Evolutionary conservation across 805 yeast genomes (phyloP), one percentile per base, ranked within the genome.

Genomic region (Brettanomyces naardenensis): DNA sequence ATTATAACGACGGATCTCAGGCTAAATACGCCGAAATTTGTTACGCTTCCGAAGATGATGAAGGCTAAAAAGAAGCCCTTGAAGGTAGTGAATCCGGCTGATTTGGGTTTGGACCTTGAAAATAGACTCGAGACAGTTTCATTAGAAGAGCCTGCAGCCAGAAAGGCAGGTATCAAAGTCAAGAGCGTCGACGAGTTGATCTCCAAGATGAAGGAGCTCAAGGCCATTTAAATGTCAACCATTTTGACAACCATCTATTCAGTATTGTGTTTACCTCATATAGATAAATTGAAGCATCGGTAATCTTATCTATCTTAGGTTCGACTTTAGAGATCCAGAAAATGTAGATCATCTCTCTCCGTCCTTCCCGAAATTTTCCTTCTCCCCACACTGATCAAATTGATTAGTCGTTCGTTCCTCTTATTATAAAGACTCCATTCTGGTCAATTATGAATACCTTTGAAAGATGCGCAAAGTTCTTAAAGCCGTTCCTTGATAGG

Each of bases 51-150:
- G 43, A 92, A 90, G 61, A 75, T 89, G 67, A 92, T 92, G 97
- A 92, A 92, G 69, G 97, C 97, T 39, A 92, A 92, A 70, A 89
- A 89, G 76, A 89, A 87, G 70, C 95, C 95, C 4, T 69, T 89
- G 58, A 86, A 78, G 49, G 69, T 75, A 54, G 59, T 75, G 61
- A 62, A 72, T 65, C 61, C 79, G 17, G 66, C 55, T n/a, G 94
- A 84, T 49, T 73, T 85, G 43, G 83, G 80, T n/a, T 70, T 82
- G 25, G 83, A 80, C 31, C 55, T 77, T 9, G 59, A 73, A 23
- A 71, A 74, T 27, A 75, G 90, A 51, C 62, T 89, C 43, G 78
- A 84, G 55, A 68, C 78, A 3, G 53, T 85, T 41, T 74, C 78
- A 55, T 80, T 92, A 13, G 78, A 78, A 49, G 97, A 92, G 58